Evolutionary conservation across 352 stramenopile genomes (phyloP), one percentile per base, ranked within the genome.

Genomic region (Globisporangium ultimum): DNA sequence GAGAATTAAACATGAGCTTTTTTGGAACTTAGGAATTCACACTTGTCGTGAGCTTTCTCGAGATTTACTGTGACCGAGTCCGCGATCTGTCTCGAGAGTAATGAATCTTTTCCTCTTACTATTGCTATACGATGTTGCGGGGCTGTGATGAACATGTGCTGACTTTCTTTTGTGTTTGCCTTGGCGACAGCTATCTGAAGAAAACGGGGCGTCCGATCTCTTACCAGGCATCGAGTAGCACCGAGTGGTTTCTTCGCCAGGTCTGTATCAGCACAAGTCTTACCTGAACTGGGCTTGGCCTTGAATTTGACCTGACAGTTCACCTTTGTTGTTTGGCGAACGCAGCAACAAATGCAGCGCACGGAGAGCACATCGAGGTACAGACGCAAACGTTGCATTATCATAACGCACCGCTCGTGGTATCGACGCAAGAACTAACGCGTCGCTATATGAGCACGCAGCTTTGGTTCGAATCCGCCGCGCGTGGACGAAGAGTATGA

Each of bases 21-120:
- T 46, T 0, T 63, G 53, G 12, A 38, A 38, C 7, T 64, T 5
- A 92, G 84, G 80, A 87, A 69, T 77, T 90, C 15, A 92, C 84
- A 18, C 66, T 97, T 4, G 81, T 89, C 17, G 86, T 97, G 48
- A 96, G 87, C 49, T 97, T 98, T 68, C 66, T 97, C 48, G 93
- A 98, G 71, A 97, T 98, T 22, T 98, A 98, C 72, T 96, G 89
- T 49, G 93, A 98, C 58, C 87, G 88, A 20, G 85, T 98, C 13
- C 84, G 93, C 12, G 93, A 98, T 64, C 81, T 98, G 12, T 84
- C 90, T 7, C 74, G 89, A 68, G 91, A 92, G 66, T 97, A 87
- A 36, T 10, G 28, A 36, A 5, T 32, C 63, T 62, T 76, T 10
- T 9, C 22, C 36, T 53, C 42, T 21, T 9, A 34, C 1, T 24